Percentiles rank a stretch among this genome's conserved stretches.
phyloP scores from a whole-genome alignment of 1,139 yeast species.

The Saccharomycopsis hybrid region DNA sequence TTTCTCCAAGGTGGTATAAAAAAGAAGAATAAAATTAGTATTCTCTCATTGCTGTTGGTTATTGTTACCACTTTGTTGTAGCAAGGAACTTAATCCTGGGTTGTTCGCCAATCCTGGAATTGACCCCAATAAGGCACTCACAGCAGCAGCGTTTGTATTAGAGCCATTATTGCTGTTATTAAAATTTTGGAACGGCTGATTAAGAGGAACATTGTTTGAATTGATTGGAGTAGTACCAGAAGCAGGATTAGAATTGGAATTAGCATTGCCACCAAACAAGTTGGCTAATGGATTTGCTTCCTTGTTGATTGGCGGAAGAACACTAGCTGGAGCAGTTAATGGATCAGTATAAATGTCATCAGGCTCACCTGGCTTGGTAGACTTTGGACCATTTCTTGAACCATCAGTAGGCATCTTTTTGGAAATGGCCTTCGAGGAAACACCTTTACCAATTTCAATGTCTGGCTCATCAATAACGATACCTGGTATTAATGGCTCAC shows the following conservation, averaged over 20 bases:
- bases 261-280: constrained; percentile 32
- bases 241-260: constrained; percentile 2
- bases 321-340: constrained; percentile 43
- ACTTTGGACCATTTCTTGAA: constrained; percentile 80
- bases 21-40: too few relatives aligned
- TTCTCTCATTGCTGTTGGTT: not conserved
- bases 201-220: not conserved
- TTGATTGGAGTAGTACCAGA: not conserved
- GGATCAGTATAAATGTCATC: constrained; percentile 34
- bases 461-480: constrained; percentile 94
- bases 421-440: constrained; percentile 87
- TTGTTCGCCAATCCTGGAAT: constrained; percentile 17
- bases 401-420: constrained; percentile 84
- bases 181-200: not conserved
- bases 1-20: too few relatives aligned
- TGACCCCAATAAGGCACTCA: constrained; percentile 18
- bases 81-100: constrained; percentile 13
- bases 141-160: constrained; percentile 15
- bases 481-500: constrained; percentile 74
- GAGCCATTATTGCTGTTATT: not conserved
- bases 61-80: constrained; percentile 12
- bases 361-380: constrained; percentile 60
- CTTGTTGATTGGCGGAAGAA: constrained; percentile 10
- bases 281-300: constrained; percentile 47
- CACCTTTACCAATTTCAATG: constrained; percentile 92